Evolutionary conservation across 2,329 filamentous ascomycete genomes (phyloP), one percentile per base, ranked within the genome.

Genomic region (Pyrenophora seminiperda): DNA sequence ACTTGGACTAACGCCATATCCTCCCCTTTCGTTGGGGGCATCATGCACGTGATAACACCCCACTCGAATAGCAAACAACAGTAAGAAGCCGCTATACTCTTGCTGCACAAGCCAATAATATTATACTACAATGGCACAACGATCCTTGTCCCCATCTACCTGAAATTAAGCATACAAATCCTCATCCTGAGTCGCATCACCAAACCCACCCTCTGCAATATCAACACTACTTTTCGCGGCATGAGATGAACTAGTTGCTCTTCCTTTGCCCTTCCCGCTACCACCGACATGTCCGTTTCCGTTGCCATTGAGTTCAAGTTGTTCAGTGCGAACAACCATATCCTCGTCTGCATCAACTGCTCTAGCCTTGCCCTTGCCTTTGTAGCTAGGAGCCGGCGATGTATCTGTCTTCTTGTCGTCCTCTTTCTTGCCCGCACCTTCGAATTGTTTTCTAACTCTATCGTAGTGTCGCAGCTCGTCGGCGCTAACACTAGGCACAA

Each of bases 391-490:
- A 22, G 39, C 44, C 9, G 27, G 18, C 5, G 29, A 14, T 3
- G 10, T 27, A n/a, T 50, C 43, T 47, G 76, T 73, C 54, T 78
- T 76, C 54, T 77, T 75, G 40, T 79, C 67, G 4, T 62, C 54
- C 30, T 74, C 72, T 66, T 72, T 76, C 72, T 73, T 80, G 18
- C 76, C 76, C 4, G 72, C 75, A 7, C 87, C 87, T 68, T 99
- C 94, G 67, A 99, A 99, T 14, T 85, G 83, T 14, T 82, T 84
- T 31, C 94, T 81, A 5, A 99, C 93, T 0, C 83, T 78, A 68
- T 96, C 90, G 64, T 97, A 99, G 70, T 99, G 94, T 39, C 88
- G 83, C 32, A 99, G 77, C 76, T 99, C 94, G 55, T 96, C 93
- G 9, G 88, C 86, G 66, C 91, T 96, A 42, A 99, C 94, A 75